Conservation (phyloP, 495 filamentous ascomycete species). For the Penicillium turbatum region DNA sequence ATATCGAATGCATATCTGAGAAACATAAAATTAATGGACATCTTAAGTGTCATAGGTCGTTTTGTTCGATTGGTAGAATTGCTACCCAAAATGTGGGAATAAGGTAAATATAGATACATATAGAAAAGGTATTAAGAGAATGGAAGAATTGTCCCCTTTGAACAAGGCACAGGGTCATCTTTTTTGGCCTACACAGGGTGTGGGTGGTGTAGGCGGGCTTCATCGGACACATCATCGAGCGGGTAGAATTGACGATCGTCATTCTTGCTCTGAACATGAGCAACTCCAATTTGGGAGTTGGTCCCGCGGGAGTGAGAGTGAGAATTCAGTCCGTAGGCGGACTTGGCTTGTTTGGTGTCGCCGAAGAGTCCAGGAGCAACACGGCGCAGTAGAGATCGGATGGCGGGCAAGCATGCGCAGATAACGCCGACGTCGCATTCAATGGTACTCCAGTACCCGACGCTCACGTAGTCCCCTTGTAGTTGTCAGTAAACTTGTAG, state of each 20-base stretch:
- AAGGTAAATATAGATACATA: neutral
- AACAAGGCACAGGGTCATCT: neutral
- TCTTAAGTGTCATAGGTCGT: neutral
- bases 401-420: slow-evolving; percentile 33
- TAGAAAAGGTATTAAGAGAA: neutral
- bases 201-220: slow-evolving; percentile 12
- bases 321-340: slow-evolving; percentile 19
- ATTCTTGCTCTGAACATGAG: slow-evolving; percentile 17
- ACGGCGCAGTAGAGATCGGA: slow-evolving; percentile 27
- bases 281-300: slow-evolving; percentile 18
- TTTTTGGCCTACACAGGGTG: neutral
- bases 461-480: slow-evolving; percentile 34
- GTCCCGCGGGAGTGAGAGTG: slow-evolving; percentile 21
- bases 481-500: neutral
- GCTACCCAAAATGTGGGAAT: neutral
- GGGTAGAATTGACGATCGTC: slow-evolving; percentile 21
- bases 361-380: slow-evolving; percentile 26
- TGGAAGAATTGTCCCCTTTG: neutral
- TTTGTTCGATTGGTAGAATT: neutral
- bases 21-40: too few relatives aligned
- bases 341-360: slow-evolving; percentile 18
- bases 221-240: slow-evolving; percentile 25
- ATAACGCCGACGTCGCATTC: slow-evolving; percentile 34
- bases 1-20: too few relatives aligned
- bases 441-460: slow-evolving; percentile 34